Evolutionary conservation across 345 rosid genomes (phyloP).

Genomic region (Punica granatum): DNA sequence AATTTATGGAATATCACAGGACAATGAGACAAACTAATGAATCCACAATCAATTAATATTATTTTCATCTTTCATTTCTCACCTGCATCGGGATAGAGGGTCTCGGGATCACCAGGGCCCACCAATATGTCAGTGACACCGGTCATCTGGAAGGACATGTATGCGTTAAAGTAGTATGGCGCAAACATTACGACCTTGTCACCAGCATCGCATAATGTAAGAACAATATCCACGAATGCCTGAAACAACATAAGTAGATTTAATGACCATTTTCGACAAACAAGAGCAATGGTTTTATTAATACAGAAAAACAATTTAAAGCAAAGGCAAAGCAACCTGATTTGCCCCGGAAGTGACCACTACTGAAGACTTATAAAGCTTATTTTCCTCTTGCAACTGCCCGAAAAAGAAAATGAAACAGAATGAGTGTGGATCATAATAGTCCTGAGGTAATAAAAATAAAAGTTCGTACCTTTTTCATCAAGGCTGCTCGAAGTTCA

Average conservation of each 20-base stretch:
- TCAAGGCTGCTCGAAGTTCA: slow-evolving; percentile 63
- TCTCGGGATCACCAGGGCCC: slow-evolving; percentile 64
- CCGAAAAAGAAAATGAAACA: slow-evolving; percentile 8
- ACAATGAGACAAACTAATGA: not conserved
- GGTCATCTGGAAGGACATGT: slow-evolving; percentile 99
- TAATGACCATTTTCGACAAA: not conserved
- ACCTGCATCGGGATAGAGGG: slow-evolving; percentile 94
- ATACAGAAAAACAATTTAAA: not conserved
- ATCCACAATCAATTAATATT: slow-evolving; percentile 4
- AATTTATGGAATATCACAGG: too few relatives aligned
- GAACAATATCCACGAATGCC: slow-evolving; percentile 94
- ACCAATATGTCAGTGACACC: slow-evolving; percentile 80
- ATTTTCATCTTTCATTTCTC: slow-evolving; percentile 8
- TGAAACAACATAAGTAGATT: slow-evolving; percentile 22
- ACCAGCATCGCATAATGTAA: slow-evolving; percentile 76
- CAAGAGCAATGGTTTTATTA: not conserved
- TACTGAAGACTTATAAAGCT: slow-evolving; percentile 61
- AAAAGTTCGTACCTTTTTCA: slow-evolving; percentile 41
- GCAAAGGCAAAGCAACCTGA: slow-evolving; percentile 38
- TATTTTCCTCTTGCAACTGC: slow-evolving; percentile 70
- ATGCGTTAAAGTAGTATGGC: slow-evolving; percentile 95
- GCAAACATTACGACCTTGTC: slow-evolving; percentile 92
- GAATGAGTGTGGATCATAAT: not conserved
- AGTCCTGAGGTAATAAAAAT: not conserved
- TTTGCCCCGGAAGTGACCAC: slow-evolving; percentile 99